Evolutionary conservation across 2,329 filamentous ascomycete species (phyloP).

Genomic region (Fusarium verrucosum): DNA sequence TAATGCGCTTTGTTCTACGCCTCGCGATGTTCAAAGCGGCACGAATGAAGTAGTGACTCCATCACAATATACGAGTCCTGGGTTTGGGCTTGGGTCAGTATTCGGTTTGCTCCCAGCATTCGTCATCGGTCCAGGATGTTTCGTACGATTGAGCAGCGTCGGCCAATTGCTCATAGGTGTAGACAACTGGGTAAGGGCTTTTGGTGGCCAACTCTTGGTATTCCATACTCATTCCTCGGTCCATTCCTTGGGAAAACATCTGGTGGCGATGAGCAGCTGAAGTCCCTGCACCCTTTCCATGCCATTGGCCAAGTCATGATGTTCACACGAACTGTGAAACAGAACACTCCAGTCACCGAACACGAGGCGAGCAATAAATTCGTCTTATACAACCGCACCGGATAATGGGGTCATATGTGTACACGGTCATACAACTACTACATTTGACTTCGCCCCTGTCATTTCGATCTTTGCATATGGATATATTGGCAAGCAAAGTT

Average conservation of each 20-base stretch:
- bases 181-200: too few species aligned
- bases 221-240: constrained; percentile 1
- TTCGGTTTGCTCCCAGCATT: too few species aligned
- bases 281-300: neutral
- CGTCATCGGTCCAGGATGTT: too few species aligned
- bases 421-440: neutral
- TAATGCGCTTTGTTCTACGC: neutral
- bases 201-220: neutral
- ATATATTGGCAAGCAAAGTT: neutral
- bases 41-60: neutral
- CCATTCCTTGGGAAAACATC: constrained; percentile 2
- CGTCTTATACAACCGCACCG: neutral
- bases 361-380: neutral
- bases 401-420: neutral
- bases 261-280: neutral
- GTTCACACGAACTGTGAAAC: neutral
- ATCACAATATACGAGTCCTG: too few species aligned
- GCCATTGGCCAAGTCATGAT: neutral
- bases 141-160: too few species aligned
- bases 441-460: neutral
- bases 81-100: too few species aligned
- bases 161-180: too few species aligned
- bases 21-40: neutral
- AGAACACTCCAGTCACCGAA: neutral
- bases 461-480: neutral